phyloP scores from a whole-genome alignment of 2,329 filamentous ascomycete species.

The Aspergillus pseudoterreus region DNA sequence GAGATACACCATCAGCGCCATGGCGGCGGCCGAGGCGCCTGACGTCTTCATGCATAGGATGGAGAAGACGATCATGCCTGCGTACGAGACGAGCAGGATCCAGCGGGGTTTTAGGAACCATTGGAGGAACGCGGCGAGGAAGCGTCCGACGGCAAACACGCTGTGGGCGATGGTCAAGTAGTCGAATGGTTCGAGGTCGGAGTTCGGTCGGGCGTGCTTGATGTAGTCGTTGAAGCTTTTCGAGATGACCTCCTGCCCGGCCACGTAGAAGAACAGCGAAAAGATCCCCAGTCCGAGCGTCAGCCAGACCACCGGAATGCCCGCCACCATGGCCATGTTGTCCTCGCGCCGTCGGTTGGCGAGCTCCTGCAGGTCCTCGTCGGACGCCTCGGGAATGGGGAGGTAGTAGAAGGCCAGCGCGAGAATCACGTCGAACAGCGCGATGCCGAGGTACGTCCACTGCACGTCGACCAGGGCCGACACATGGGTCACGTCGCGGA shows the following conservation, averaged over 20 bases:
- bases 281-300: constrained; percentile 54
- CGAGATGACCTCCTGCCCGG: constrained; percentile 56
- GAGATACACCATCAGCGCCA: constrained; percentile 53
- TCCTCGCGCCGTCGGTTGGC: constrained; percentile 50
- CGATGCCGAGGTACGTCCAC: constrained; percentile 63
- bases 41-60: constrained; percentile 50
- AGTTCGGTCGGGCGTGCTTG: constrained; percentile 31
- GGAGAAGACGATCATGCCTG: constrained; percentile 51
- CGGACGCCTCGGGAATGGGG: constrained; percentile 59
- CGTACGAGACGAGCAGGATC: constrained; percentile 53
- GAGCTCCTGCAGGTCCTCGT: constrained; percentile 56
- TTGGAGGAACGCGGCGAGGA: constrained; percentile 52
- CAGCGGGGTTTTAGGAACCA: constrained; percentile 56
- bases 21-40: constrained; percentile 43
- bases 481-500: constrained; percentile 47
- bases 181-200: constrained; percentile 33
- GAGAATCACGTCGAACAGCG: constrained; percentile 56
- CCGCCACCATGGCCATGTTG: constrained; percentile 44
- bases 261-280: constrained; percentile 59
- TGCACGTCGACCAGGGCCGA: constrained; percentile 58
- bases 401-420: constrained; percentile 60
- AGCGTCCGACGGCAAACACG: constrained; percentile 56
- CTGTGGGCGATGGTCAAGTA: constrained; percentile 55
- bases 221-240: constrained; percentile 48
- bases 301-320: constrained; percentile 52